Evolutionary conservation across 768 basidiomycete genomes (phyloP).

Genomic region (Boletus sp.): DNA sequence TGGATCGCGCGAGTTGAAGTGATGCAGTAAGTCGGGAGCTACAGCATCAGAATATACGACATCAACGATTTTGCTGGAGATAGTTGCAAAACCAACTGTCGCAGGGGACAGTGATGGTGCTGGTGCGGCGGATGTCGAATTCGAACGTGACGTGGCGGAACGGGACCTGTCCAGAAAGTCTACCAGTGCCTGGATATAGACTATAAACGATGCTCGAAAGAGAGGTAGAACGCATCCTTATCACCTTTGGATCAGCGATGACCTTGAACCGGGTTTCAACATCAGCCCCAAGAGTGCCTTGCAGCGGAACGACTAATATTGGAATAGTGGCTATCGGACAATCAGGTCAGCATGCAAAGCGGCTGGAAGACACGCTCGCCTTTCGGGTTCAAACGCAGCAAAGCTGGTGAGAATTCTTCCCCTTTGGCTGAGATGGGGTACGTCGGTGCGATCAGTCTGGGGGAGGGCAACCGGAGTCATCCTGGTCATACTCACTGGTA

Average conservation of each 20-base stretch:
- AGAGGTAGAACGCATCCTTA: neutral
- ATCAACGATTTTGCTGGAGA: constrained; percentile 35
- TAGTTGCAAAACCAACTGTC: constrained; percentile 62
- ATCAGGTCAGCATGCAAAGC: constrained; percentile 9
- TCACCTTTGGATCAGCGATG: constrained; percentile 67
- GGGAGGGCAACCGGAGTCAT: neutral
- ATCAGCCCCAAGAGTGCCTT: constrained; percentile 66
- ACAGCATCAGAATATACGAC: constrained; percentile 62
- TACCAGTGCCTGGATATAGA: constrained; percentile 55
- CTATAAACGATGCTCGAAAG: neutral
- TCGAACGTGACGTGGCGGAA: constrained; percentile 61
- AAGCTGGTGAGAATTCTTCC: constrained; percentile 74
- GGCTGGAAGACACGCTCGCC: constrained; percentile 38
- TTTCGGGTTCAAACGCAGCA: constrained; percentile 74
- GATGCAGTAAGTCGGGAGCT: constrained; percentile 60
- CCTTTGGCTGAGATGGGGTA: constrained; percentile 62
- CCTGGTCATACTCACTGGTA: constrained; percentile 40
- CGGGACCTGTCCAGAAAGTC: constrained; percentile 85
- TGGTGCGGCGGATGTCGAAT: constrained; percentile 69
- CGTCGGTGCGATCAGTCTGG: neutral
- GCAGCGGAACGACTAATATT: constrained; percentile 79
- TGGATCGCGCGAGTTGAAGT: constrained; percentile 57
- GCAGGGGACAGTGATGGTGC: constrained; percentile 78
- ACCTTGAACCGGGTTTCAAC: constrained; percentile 81
- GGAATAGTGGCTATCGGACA: constrained; percentile 66